A percentile compares a stretch with the other conserved stretches of the same genome.
These are phyloP conservation scores for Dactylonectria estremocensis DNA, from an alignment of 2,329 filamentous ascomycete genomes.

Conservation along the genomic window DNA sequence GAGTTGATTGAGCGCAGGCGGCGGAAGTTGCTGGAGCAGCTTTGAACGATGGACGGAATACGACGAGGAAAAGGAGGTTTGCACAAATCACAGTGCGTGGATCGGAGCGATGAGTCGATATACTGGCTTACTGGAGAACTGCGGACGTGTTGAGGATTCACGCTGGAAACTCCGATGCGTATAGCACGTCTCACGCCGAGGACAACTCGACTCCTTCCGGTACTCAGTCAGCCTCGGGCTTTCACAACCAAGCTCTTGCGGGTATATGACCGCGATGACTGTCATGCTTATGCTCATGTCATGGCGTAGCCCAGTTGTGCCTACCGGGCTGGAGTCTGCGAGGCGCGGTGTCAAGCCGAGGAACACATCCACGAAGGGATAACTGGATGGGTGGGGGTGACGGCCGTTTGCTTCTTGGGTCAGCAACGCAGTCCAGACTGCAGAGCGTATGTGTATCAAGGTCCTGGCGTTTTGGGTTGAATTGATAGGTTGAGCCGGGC, in stretches of 20 bases:
- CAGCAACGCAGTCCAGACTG: background rate
- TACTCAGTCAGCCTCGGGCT: background rate
- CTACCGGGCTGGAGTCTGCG: background rate
- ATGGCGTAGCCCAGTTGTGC: background rate
- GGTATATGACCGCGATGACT: background rate
- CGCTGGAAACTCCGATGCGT: background rate
- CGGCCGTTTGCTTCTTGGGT: constrained; percentile 3
- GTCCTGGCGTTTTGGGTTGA: constrained; percentile 23
- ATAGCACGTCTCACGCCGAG: background rate
- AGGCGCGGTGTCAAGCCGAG: background rate
- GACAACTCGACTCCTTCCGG: background rate
- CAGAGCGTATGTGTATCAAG: constrained; percentile 21
- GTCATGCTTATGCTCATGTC: background rate
- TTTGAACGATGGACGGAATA: constrained; percentile 56
- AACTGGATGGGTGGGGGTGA: background rate
- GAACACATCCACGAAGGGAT: background rate
- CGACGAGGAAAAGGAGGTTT: background rate
- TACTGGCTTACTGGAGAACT: background rate
- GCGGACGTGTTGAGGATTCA: background rate
- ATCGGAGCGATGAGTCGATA: background rate
- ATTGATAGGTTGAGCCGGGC: constrained; percentile 5
- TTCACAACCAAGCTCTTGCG: background rate
- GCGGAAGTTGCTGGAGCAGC: constrained; percentile 86
- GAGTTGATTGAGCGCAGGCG: constrained; percentile 91
- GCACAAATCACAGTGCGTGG: background rate